A percentile compares a stretch with the other conserved stretches of the same genome.
These are phyloP conservation scores for Akebia trifoliata DNA, from an alignment of 164 flowering plant species.

Conservation along the genomic window DNA sequence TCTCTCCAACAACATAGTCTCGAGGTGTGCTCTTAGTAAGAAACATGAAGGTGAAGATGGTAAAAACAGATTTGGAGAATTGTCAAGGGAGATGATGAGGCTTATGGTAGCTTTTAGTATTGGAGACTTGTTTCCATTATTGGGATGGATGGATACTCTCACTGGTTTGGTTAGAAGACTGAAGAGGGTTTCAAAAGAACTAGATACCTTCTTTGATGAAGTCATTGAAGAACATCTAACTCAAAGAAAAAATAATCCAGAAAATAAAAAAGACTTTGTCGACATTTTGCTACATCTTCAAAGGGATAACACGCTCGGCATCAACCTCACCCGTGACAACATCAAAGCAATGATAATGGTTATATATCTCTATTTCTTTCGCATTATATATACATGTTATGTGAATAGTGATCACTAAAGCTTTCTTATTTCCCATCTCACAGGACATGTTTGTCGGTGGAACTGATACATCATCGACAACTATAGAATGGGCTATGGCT, in stretches of 20 bases:
- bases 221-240: not conserved
- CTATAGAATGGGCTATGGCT: too few species aligned
- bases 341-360: conserved; percentile 7
- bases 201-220: not conserved
- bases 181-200: not conserved
- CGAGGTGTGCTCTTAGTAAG: not conserved
- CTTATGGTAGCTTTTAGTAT: conserved; percentile 13
- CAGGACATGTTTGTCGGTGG: conserved; percentile 23
- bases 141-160: conserved; percentile 2
- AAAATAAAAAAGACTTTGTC: not conserved
- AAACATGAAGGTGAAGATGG: not conserved
- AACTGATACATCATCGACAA: conserved; percentile 15
- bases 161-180: too few species aligned
- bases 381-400: not conserved
- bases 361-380: not conserved
- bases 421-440: not conserved
- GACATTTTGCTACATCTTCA: not conserved
- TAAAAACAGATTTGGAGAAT: not conserved
- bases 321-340: not conserved
- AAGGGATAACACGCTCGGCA: not conserved
- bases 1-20: not conserved
- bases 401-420: too few species aligned
- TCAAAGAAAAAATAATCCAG: not conserved
- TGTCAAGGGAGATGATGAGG: conserved; percentile 8
- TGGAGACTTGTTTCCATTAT: conserved; percentile 9